Evolutionary conservation across 1,139 yeast genomes (phyloP), one percentile per base, ranked within the genome.

Genomic region (Suhomyces bribrorum): DNA sequence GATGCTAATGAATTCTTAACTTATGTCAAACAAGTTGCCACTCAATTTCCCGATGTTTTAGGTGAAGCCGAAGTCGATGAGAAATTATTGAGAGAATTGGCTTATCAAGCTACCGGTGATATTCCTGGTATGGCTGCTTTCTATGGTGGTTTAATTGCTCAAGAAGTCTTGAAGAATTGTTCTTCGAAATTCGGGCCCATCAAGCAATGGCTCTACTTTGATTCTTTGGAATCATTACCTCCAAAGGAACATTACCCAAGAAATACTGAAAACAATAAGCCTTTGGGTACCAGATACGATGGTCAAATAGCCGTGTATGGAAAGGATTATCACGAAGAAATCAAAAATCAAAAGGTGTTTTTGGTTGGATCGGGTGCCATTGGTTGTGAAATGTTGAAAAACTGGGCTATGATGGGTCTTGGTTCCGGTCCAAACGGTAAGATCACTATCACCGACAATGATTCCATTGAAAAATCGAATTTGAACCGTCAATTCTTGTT

Each of bases 351-450:
- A 48, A 84, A 79, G 57, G 88, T 90, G 5, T 92, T 92, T 62
- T 72, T 92, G 49, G 98, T 92, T 29, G 99, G 99, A 36, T 81
- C 97, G 2, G 99, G 99, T 59, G 99, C 99, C 27, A 92, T 92
- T 72, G 99, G 99, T 33, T 92, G 99, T 69, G 99, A 92, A 68
- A 92, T 94, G 94, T 75, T 92, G 57, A 92, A 92, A 66, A 90
- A 89, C 59, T 92, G 97, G 97, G 97, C 98, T 7, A 77, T 92
- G 79, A 77, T 90, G 81, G 98, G 99, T 34, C 71, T 92, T 41
- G 97, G 96, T 24, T 75, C 95, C 17, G 97, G 98, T 24, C 87
- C 92, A 26, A 63, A 84, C 3, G 99, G 99, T 55, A 76, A 79
- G 51, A 86, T 92, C 46, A 66, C 68, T 36, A 83, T 94, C 32